Evolutionary conservation across 441 rosid genomes (phyloP).

Genomic region (California macrophylla): DNA sequence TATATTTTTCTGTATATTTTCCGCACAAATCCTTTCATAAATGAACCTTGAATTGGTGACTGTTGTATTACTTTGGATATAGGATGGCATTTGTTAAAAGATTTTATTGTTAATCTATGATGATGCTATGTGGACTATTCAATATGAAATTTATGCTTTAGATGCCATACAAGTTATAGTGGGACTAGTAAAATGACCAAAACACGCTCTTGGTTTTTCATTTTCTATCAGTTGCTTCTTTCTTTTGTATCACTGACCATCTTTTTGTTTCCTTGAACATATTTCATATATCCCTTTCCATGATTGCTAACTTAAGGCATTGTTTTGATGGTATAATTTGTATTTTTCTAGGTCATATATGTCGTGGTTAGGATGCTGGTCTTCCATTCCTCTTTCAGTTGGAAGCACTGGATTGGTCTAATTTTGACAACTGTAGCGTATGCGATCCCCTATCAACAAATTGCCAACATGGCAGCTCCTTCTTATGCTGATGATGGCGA

Average conservation of each 20-base stretch:
- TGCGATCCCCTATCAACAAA: slow-evolving; percentile 60
- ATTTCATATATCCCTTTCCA: not conserved
- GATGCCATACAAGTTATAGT: not conserved
- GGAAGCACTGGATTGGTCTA: slow-evolving; percentile 77
- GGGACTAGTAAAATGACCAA: not conserved
- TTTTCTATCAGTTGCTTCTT: not conserved
- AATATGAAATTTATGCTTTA: not conserved
- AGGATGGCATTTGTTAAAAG: not conserved
- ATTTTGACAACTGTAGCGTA: slow-evolving; percentile 52
- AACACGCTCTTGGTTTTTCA: not conserved
- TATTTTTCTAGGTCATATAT: slow-evolving; percentile 41
- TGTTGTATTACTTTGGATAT: not conserved
- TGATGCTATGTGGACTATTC: not conserved
- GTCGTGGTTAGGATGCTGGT: slow-evolving; percentile 55
- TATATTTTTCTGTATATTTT: not conserved
- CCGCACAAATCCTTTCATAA: not conserved
- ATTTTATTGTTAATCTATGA: not conserved
- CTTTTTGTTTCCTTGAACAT: not conserved
- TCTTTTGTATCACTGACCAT: not conserved
- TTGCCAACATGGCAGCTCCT: slow-evolving; percentile 68
- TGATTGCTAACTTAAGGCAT: not conserved
- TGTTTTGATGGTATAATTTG: not conserved
- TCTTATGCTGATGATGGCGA: slow-evolving; percentile 57
- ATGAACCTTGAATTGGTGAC: no score
- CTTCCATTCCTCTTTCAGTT: slow-evolving; percentile 54